Percentiles rank a stretch among this genome's conserved stretches.
These are phyloP conservation scores for Leptographium galeiforme DNA, from an alignment of 2,329 filamentous ascomycete species.

Conservation along the genomic window DNA sequence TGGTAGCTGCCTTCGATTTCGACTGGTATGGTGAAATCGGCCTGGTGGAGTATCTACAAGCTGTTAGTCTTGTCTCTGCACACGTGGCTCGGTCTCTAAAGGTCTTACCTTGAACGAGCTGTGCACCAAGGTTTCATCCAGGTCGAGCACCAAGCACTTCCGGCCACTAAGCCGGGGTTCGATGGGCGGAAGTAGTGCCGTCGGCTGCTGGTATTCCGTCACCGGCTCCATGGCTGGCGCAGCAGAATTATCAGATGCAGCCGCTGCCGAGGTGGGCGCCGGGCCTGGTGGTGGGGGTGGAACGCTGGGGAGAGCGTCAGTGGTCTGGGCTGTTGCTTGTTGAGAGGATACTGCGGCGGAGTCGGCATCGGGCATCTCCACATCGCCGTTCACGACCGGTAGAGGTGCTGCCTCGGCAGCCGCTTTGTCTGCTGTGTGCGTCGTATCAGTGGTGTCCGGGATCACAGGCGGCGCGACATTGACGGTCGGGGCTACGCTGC, in stretches of 20 bases:
- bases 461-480: slow-evolving; percentile 25
- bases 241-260: neutral
- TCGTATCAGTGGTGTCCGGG: slow-evolving; percentile 11
- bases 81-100: too few species aligned
- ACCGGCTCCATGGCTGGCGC: slow-evolving; percentile 16
- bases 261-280: slow-evolving; percentile 19
- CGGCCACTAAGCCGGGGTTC: slow-evolving; percentile 67
- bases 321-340: slow-evolving; percentile 25
- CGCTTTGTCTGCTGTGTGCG: slow-evolving; percentile 7
- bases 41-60: slow-evolving; percentile 83
- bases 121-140: slow-evolving; percentile 94
- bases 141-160: slow-evolving; percentile 88
- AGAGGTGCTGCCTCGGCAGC: slow-evolving; percentile 15
- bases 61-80: neutral
- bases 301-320: slow-evolving; percentile 26
- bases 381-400: slow-evolving; percentile 44
- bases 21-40: slow-evolving; percentile 96
- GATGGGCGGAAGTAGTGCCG: slow-evolving; percentile 71
- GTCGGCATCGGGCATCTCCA: slow-evolving; percentile 40
- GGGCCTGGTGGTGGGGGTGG: slow-evolving; percentile 35
- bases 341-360: slow-evolving; percentile 16
- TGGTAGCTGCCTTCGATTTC: slow-evolving; percentile 98
- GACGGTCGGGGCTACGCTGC: slow-evolving; percentile 20
- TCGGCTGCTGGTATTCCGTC: slow-evolving; percentile 27
- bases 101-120: slow-evolving; percentile 86